Percentiles rank a stretch among this genome's conserved stretches.
phyloP scores from a whole-genome alignment of 1,139 yeast species.

The Protomyces inundatus region DNA sequence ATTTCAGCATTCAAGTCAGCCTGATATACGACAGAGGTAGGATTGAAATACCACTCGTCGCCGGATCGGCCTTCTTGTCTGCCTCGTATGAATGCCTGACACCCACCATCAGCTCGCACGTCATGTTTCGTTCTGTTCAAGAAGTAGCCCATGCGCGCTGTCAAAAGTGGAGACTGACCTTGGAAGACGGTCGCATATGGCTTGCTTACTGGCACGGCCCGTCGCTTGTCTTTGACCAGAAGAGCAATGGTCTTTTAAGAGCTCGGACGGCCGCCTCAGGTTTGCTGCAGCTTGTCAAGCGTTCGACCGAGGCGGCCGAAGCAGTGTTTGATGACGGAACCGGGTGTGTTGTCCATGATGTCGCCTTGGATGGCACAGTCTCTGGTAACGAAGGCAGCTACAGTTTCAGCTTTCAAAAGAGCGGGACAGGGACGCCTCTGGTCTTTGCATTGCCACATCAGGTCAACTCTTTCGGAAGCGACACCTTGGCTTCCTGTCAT shows the following conservation, averaged over 20 bases:
- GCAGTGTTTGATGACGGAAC: conserved; percentile 51
- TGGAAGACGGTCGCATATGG: conserved; percentile 51
- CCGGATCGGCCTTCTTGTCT: conserved; percentile 74
- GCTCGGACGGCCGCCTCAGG: conserved; percentile 49
- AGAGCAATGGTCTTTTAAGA: conserved; percentile 39
- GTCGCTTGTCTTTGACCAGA: conserved; percentile 30
- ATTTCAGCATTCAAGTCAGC: conserved; percentile 53
- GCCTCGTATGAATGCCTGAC: conserved; percentile 55
- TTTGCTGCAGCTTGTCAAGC: conserved; percentile 57
- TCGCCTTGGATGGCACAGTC: conserved; percentile 42
- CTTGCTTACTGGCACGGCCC: conserved; percentile 48
- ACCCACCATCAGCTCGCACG: conserved; percentile 49
- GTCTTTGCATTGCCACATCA: conserved; percentile 74
- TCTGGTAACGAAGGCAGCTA: conserved; percentile 46
- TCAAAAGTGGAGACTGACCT: conserved; percentile 45
- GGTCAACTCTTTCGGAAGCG: conserved; percentile 48
- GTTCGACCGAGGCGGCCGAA: conserved; percentile 39
- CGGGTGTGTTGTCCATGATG: conserved; percentile 51
- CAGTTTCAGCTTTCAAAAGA: conserved; percentile 46
- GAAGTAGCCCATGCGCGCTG: conserved; percentile 43
- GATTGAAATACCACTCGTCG: conserved; percentile 45
- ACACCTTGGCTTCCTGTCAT: too few species aligned
- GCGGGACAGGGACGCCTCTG: conserved; percentile 44
- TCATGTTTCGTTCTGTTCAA: conserved; percentile 36
- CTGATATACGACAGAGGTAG: conserved; percentile 38